A percentile compares a stretch with the other conserved stretches of the same genome.
These are phyloP conservation scores for Phellopilus nigrolimitatus DNA, from an alignment of 1,284 basidiomycete genomes.

Conservation along the genomic window DNA sequence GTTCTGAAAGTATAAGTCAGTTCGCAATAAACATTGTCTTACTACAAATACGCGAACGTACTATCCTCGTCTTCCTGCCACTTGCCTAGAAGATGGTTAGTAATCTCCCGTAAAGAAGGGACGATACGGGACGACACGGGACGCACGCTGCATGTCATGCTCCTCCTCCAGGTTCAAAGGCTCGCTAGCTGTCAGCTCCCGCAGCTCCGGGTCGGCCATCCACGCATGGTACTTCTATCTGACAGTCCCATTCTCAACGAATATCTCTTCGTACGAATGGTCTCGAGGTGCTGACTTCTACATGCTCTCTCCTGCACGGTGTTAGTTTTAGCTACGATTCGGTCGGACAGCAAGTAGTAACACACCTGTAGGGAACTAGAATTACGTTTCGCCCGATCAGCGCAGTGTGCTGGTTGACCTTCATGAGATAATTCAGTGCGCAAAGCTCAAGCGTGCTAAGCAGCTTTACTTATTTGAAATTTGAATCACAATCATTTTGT, in stretches of 20 bases:
- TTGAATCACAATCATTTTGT: too few species aligned
- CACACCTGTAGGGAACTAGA: constrained; percentile 69
- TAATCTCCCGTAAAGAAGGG: constrained; percentile 44
- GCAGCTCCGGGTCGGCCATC: constrained; percentile 80
- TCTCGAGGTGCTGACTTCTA: constrained; percentile 39
- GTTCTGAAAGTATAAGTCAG: too few species aligned
- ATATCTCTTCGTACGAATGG: background rate
- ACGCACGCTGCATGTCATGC: constrained; percentile 87
- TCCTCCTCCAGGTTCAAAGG: constrained; percentile 81
- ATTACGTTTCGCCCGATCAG: constrained; percentile 61
- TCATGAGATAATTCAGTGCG: too few species aligned
- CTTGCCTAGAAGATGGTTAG: too few species aligned
- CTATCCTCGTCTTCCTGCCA: constrained; percentile 90
- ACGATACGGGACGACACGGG: too few species aligned
- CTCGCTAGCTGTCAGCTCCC: constrained; percentile 83
- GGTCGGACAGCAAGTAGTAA: constrained; percentile 2
- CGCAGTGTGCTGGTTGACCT: constrained; percentile 54
- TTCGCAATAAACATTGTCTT: background rate
- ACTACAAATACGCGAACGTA: constrained; percentile 31
- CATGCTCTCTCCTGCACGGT: constrained; percentile 48
- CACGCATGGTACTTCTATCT: constrained; percentile 81
- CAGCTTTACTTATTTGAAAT: too few species aligned
- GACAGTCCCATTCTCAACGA: background rate
- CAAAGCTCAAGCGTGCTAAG: too few species aligned
- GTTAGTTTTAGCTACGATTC: constrained; percentile 7